phyloP scores from a whole-genome alignment of 495 filamentous ascomycete genomes.

The Neurospora tetrasperma region DNA sequence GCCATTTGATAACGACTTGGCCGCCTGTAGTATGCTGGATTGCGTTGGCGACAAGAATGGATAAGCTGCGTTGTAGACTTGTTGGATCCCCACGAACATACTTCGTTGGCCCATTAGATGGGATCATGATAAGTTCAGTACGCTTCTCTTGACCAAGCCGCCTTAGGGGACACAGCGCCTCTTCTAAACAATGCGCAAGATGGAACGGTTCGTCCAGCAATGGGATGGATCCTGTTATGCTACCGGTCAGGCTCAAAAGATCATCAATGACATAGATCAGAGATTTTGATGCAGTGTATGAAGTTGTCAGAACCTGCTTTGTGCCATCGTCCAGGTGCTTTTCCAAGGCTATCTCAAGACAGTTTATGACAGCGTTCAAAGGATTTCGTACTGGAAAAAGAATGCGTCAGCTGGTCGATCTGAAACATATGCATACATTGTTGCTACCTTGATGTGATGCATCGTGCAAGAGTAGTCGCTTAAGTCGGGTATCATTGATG shows the following conservation, averaged over 20 bases:
- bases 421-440: not conserved
- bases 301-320: constrained; percentile 64
- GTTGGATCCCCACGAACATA: constrained; percentile 61
- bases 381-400: constrained; percentile 61
- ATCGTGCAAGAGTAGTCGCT: constrained; percentile 64
- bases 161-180: constrained; percentile 54
- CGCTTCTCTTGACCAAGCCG: constrained; percentile 61
- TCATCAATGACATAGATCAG: constrained; percentile 89
- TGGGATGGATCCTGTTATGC: constrained; percentile 59
- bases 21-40: constrained; percentile 60
- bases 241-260: constrained; percentile 70
- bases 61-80: constrained; percentile 58
- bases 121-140: constrained; percentile 47
- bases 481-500: constrained; percentile 51
- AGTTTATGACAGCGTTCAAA: constrained; percentile 81
- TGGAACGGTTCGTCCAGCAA: constrained; percentile 66
- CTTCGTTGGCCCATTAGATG: constrained; percentile 48
- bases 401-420: not conserved
- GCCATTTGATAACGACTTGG: constrained; percentile 54
- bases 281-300: constrained; percentile 80
- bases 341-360: constrained; percentile 77
- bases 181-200: constrained; percentile 50
- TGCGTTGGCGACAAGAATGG: constrained; percentile 67
- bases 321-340: constrained; percentile 62
- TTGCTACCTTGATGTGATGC: constrained; percentile 50